Percentiles rank a stretch among this genome's conserved stretches.
Evolutionary conservation across 2,329 filamentous ascomycete genomes (phyloP).

Genomic region (Pyrenophora tritici-repentis): DNA sequence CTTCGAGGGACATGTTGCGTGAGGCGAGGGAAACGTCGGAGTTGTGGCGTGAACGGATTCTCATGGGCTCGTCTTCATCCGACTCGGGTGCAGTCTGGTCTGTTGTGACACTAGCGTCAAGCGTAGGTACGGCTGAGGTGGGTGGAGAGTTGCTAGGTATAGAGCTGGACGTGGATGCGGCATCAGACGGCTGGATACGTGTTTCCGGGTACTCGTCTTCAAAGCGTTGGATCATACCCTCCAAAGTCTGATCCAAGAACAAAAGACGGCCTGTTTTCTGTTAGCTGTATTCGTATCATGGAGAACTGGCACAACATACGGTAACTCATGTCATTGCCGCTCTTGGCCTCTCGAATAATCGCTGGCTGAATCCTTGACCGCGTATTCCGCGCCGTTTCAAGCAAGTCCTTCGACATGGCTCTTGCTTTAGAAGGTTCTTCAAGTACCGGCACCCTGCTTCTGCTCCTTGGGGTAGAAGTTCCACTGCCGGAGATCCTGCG

Average conservation of each 20-base stretch:
- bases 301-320: constrained; percentile 59
- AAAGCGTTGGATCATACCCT: constrained; percentile 92
- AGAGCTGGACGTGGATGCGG: constrained; percentile 38
- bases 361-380: constrained; percentile 81
- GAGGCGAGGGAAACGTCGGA: constrained; percentile 72
- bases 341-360: constrained; percentile 72
- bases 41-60: constrained; percentile 62
- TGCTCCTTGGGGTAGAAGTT: constrained; percentile 58
- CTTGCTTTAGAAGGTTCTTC: constrained; percentile 49
- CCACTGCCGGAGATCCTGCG: constrained; percentile 55
- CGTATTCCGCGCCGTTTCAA: constrained; percentile 88
- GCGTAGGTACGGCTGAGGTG: constrained; percentile 35
- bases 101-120: constrained; percentile 31
- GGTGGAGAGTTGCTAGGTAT: constrained; percentile 38
- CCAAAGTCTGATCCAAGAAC: constrained; percentile 86
- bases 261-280: constrained; percentile 66
- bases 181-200: constrained; percentile 54
- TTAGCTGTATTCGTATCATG: constrained; percentile 20
- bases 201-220: constrained; percentile 96
- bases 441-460: constrained; percentile 10
- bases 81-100: constrained; percentile 39
- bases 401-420: constrained; percentile 89
- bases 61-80: constrained; percentile 50
- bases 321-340: constrained; percentile 75
- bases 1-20: constrained; percentile 68